Percentiles rank a stretch among this genome's conserved stretches.
These are phyloP conservation scores for Sporothrix brunneoviolacea DNA, from an alignment of 2,329 filamentous ascomycete genomes.

Conservation along the genomic window DNA sequence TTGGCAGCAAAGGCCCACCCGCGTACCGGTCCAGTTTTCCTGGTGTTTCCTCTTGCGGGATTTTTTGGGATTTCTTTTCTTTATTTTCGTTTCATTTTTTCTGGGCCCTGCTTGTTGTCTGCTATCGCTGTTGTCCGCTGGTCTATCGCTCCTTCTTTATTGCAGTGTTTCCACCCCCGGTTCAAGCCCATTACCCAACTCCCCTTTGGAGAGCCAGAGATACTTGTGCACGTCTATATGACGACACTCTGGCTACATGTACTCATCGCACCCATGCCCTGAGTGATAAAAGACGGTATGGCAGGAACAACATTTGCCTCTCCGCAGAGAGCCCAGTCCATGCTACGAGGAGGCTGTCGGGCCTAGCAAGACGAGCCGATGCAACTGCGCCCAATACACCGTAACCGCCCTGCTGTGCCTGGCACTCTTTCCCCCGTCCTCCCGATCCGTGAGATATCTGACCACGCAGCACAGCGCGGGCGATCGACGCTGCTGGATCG, in stretches of 20 bases:
- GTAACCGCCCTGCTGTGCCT: too few species aligned
- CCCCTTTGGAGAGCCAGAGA: too few species aligned
- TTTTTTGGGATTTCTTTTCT: background rate
- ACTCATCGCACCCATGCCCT: background rate
- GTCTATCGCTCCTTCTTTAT: too few species aligned
- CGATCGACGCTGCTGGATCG: too few species aligned
- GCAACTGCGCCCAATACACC: background rate
- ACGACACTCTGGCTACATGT: background rate
- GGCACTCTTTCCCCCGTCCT: too few species aligned
- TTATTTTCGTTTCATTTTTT: background rate
- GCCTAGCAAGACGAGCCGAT: background rate
- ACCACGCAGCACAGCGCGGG: too few species aligned
- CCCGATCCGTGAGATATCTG: too few species aligned
- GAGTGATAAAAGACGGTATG: background rate
- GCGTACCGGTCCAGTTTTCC: conserved; percentile 20
- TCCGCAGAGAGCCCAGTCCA: too few species aligned
- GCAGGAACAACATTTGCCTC: too few species aligned
- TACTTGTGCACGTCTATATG: background rate
- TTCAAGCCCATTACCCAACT: too few species aligned
- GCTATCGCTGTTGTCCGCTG: conserved; percentile 4
- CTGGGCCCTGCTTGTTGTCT: background rate
- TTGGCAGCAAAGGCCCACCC: conserved; percentile 19
- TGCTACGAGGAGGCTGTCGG: too few species aligned
- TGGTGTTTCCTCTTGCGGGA: background rate
- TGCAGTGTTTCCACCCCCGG: too few species aligned